Evolutionary conservation across 257 asterid species (phyloP), one percentile per base, ranked within the genome.

Genomic region (Craterostigma plantagineum): DNA sequence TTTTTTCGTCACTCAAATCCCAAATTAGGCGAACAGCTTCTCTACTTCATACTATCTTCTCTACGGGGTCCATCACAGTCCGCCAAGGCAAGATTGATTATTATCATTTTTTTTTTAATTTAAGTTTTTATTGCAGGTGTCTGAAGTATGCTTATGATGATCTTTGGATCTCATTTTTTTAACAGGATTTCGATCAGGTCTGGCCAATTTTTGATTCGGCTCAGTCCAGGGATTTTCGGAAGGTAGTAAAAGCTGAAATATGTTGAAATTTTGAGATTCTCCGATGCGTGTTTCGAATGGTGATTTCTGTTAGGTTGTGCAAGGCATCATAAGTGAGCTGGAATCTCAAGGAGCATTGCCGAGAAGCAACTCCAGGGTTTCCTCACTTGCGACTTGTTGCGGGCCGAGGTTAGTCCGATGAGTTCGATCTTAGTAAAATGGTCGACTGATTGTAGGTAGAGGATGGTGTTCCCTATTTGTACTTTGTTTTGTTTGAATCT

Each of bases 131-230:
- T 18, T 14, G 44, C 30, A 9, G 6, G 16, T 11, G 16, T 11
- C 45, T 14, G 14, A 41, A 36, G 14, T 36, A 9, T 12, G 1
- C 12, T 10, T 3, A 9, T 8, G 14, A 36, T 46, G 12, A 7
- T 33, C 30, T 45, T 60, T 48, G 43, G 38, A 35, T 55, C 49
- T 50, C 54, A 60, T 57, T 57, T 57, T 52, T 41, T 47, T n/a
- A 17, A 42, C 85, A 90, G 99, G 99, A 90, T 48, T 90, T 90
- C 34, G 99, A 90, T 63, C 83, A 83, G 65, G 96, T 90, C 59
- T 90, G 99, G 99, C 96, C 99, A 10, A 90, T 90, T 66, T 90
- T 90, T 54, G 99, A 90, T 71, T 77, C 96, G 15, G 96, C 92
- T 27, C 96, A 90, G 72, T 90, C 99, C 56, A 90, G 99, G 61